These are phyloP conservation scores for Alternaria ventricosa DNA, from an alignment of 2,329 filamentous ascomycete genomes.

Conservation along the genomic window DNA sequence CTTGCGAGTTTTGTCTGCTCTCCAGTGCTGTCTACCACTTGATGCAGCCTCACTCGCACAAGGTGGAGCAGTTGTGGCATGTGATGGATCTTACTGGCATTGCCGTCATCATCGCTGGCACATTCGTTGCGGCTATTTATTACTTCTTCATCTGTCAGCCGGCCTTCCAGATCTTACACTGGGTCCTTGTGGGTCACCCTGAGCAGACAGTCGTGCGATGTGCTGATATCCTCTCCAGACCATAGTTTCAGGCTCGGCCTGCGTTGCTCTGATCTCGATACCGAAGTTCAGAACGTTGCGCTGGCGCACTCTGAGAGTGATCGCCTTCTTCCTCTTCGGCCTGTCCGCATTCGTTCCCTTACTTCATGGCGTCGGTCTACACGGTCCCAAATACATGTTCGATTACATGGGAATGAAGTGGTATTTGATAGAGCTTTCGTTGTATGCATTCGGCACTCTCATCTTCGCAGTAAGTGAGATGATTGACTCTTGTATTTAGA, in stretches of 20 bases:
- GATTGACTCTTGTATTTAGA: accelerated
- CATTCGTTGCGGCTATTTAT: neutral
- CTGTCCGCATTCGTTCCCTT: neutral
- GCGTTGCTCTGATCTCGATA: neutral
- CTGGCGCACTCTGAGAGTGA: neutral
- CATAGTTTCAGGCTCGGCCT: neutral
- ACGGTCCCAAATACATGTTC: neutral
- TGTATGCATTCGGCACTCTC: neutral
- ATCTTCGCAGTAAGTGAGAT: neutral
- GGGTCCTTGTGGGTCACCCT: neutral
- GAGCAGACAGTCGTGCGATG: accelerated
- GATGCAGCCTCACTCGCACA: neutral
- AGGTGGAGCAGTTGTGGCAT: neutral
- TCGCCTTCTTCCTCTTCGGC: neutral
- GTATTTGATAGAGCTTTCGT: neutral
- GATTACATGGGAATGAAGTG: neutral
- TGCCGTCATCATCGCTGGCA: neutral
- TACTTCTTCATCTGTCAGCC: neutral
- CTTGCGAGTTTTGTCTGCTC: neutral
- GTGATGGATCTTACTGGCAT: neutral
- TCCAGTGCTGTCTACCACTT: neutral
- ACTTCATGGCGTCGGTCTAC: accelerated
- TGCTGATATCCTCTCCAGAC: neutral
- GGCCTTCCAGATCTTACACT: neutral
- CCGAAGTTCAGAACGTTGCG: neutral